Evolutionary conservation across 2,329 filamentous ascomycete genomes (phyloP).

Genomic region (Acephala macrosclerotiorum): DNA sequence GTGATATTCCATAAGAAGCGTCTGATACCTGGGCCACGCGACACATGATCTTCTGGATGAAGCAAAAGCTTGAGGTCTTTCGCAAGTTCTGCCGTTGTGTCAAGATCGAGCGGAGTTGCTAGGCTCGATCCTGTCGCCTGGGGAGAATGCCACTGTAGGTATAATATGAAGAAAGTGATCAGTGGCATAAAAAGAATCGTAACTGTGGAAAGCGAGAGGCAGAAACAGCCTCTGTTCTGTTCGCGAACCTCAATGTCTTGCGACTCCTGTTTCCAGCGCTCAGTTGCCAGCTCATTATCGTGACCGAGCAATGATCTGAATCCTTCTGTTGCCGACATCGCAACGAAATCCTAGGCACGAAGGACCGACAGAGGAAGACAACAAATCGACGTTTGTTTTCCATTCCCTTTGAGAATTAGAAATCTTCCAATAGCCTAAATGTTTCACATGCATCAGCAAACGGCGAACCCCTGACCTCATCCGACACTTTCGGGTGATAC

Average conservation of each 20-base stretch:
- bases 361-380: no score
- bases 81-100: background rate
- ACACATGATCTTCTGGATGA: constrained; percentile 51
- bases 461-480: no score
- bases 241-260: constrained; percentile 8
- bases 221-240: background rate
- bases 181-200: constrained; percentile 13
- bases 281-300: constrained; percentile 2
- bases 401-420: no score
- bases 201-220: background rate
- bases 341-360: background rate
- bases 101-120: background rate
- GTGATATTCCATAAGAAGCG: constrained; percentile 50
- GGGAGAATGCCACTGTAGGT: constrained; percentile 11
- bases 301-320: constrained; percentile 15
- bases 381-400: no score
- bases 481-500: no score
- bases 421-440: no score
- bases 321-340: constrained; percentile 15
- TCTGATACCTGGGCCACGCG: constrained; percentile 44
- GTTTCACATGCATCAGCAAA: no score
- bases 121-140: background rate
- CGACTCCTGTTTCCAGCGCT: constrained; percentile 21
- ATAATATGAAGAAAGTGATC: constrained; percentile 6
- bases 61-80: constrained; percentile 35